Evolutionary conservation across 768 basidiomycete genomes (phyloP).

Genomic region (Termitomyces sp.): DNA sequence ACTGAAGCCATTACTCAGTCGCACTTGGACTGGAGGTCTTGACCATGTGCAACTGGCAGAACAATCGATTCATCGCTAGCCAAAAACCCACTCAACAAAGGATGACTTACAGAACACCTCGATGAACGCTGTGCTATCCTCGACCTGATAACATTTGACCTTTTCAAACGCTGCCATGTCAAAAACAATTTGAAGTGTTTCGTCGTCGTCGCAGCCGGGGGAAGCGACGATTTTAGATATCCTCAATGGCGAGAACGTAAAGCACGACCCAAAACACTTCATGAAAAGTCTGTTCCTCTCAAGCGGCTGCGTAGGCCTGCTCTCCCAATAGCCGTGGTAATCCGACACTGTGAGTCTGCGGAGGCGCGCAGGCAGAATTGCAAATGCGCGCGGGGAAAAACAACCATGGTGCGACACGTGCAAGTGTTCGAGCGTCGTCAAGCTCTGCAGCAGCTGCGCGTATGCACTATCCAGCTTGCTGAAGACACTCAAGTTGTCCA

Average conservation of each 20-base stretch:
- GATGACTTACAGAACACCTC: conserved; percentile 12
- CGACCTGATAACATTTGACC: conserved; percentile 1
- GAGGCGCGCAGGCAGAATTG: conserved; percentile 16
- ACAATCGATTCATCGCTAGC: neutral
- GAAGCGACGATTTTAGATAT: conserved; percentile 6
- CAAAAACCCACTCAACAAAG: neutral
- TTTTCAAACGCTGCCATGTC: conserved; percentile 5
- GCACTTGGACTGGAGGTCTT: neutral
- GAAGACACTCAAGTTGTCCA: conserved; percentile 24
- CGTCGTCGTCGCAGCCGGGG: neutral
- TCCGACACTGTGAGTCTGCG: conserved; percentile 14
- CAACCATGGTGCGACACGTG: conserved; percentile 22
- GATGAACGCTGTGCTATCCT: conserved; percentile 8
- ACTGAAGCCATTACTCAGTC: too few species aligned
- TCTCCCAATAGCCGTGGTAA: conserved; percentile 17
- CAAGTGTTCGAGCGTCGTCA: conserved; percentile 17
- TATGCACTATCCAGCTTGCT: conserved; percentile 17
- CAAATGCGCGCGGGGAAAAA: conserved; percentile 18
- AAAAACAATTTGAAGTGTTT: conserved; percentile 1
- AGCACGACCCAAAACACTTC: neutral
- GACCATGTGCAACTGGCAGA: neutral
- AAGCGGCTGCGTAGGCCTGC: neutral
- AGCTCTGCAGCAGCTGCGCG: conserved; percentile 16
- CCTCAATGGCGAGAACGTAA: neutral
- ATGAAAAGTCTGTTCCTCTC: conserved; percentile 5